Base-by-base conservation (phyloP, 441 rosid species). In the Arabidopsis hybrid region DNA sequence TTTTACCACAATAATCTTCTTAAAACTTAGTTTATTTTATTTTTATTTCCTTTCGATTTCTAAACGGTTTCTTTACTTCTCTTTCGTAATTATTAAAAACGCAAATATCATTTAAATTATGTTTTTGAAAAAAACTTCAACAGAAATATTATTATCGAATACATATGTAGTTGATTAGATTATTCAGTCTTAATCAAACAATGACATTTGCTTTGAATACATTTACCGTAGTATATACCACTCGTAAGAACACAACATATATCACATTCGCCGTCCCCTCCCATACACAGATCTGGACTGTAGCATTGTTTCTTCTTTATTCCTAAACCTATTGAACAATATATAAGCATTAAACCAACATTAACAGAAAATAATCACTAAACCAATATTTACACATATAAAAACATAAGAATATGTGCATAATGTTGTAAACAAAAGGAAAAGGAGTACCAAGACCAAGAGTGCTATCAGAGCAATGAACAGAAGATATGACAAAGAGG, bases 401-500 rank as follows among this genome's bases (percentile, higher is more conserved):
- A 43, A 12, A 5, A 12, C 5, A 26, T 11, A 42, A 40, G 4
- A 42, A 3, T 6, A 43, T 43, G 47, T 43, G 16, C 49, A 43
- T 45, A 6, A 45, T 45, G 50, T n/a, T 2, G 14, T 13, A 45
- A 43, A 12, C 2, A 2, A 38, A 38, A 38, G 1, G 36, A 6
- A 34, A 34, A 3, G 42, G 42, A 45, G n/a, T 5, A 45, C 13
- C 47, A 12, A 6, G 8, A n/a, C 50, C 18, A 45, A 6, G 49
- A n/a, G 3, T 45, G 50, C 8, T 45, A n/a, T 12, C 17, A 12
- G 50, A 45, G 18, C 9, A 45, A n/a, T 45, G 50, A 45, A 45
- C 49, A 45, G 49, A 45, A 45, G 16, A 45, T n/a, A 45, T 45
- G 49, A 45, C 49, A 45, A 45, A 45, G 49, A 45, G 8, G 49